Percentiles rank a stretch among this genome's conserved stretches.
These are phyloP conservation scores for Ceraceosorus guamensis DNA, from an alignment of 1,284 basidiomycete species.

Conservation along the genomic window DNA sequence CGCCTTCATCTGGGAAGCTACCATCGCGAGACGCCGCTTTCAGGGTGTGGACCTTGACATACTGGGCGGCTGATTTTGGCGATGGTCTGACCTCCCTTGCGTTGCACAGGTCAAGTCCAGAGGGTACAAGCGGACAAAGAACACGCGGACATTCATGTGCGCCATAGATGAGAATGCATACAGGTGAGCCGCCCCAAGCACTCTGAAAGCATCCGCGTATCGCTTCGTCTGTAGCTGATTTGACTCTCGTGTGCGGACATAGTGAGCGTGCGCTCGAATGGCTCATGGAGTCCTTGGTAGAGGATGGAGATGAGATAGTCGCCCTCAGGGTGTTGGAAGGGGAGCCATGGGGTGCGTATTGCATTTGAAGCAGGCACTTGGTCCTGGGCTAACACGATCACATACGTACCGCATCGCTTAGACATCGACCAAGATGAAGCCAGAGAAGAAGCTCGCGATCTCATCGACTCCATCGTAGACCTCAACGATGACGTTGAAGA, in stretches of 20 bases:
- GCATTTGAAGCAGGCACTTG: background rate
- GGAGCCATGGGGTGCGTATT: conserved; percentile 61
- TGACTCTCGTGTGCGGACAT: no score
- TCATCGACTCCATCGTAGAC: conserved; percentile 73
- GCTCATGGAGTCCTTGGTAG: conserved; percentile 69
- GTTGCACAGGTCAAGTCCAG: conserved; percentile 68
- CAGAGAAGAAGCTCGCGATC: conserved; percentile 75
- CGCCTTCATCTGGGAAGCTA: no score
- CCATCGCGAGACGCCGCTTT: no score
- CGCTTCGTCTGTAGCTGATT: no score
- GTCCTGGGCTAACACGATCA: no score
- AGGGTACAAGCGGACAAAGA: conserved; percentile 68
- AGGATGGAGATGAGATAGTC: conserved; percentile 90
- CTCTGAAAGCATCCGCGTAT: no score
- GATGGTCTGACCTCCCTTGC: background rate
- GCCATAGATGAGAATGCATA: conserved; percentile 69
- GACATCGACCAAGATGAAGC: conserved; percentile 64
- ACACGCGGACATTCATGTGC: conserved; percentile 82
- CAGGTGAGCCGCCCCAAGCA: conserved; percentile 7
- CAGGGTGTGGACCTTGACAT: background rate
- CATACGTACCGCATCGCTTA: background rate
- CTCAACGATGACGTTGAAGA: conserved; percentile 73
- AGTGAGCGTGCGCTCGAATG: conserved; percentile 41
- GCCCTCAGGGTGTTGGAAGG: conserved; percentile 82
- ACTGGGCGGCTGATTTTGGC: no score